A percentile compares a stretch with the other conserved stretches of the same genome.
Conservation (phyloP, 2,329 filamentous ascomycete species). For the Pseudopyrenochaeta lycopersici region DNA sequence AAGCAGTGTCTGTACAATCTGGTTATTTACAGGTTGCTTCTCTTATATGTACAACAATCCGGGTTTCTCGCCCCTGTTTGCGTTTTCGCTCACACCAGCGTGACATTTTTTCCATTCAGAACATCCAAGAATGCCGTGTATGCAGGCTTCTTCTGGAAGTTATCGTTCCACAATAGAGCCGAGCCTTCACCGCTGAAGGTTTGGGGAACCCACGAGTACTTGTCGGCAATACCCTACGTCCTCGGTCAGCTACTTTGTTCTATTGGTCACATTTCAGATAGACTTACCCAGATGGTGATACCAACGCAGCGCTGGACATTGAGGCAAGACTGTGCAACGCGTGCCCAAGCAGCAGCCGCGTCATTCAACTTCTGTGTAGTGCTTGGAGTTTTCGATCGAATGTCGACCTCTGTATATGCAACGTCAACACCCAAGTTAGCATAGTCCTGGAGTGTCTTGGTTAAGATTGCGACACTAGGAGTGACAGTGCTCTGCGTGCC, state of each 20-base stretch:
- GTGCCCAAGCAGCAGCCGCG: slow-evolving; percentile 55
- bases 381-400: slow-evolving; percentile 59
- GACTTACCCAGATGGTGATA: slow-evolving; percentile 57
- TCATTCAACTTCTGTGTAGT: slow-evolving; percentile 51
- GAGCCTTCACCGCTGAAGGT: slow-evolving; percentile 48
- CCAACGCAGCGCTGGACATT: slow-evolving; percentile 46
- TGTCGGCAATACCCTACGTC: slow-evolving; percentile 37
- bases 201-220: slow-evolving; percentile 48
- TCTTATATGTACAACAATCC: too few species aligned
- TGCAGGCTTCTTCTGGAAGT: slow-evolving; percentile 44
- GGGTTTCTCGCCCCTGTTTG: too few species aligned
- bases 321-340: slow-evolving; percentile 46
- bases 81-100: background rate
- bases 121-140: slow-evolving; percentile 38
- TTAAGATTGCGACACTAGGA: slow-evolving; percentile 55
- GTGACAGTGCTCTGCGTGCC: slow-evolving; percentile 51
- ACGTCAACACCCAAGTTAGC: slow-evolving; percentile 64
- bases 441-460: slow-evolving; percentile 61
- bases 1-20: too few species aligned
- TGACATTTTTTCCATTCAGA: slow-evolving; percentile 20
- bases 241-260: background rate
- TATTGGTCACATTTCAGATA: background rate
- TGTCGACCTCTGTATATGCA: slow-evolving; percentile 69
- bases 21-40: too few species aligned
- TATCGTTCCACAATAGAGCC: slow-evolving; percentile 43